A percentile compares a stretch with the other conserved stretches of the same genome.
phyloP scores from a whole-genome alignment of 108 stramenopile genomes.

The Nitzschia sp. region DNA sequence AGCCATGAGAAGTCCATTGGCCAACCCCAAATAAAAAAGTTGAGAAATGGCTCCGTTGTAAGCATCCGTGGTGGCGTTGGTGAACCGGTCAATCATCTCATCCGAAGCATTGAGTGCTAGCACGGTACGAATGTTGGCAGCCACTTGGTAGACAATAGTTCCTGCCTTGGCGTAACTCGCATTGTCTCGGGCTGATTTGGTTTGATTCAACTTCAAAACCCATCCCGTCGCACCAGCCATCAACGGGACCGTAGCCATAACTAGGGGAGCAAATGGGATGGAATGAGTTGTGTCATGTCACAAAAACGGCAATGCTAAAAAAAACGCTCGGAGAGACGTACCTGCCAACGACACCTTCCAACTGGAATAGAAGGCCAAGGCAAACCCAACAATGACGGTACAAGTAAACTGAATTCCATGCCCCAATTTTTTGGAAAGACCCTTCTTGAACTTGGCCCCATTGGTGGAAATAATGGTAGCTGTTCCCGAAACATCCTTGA shows the following conservation, averaged over 20 bases:
- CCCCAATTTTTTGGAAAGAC: constrained; percentile 41
- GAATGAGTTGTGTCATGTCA: neutral
- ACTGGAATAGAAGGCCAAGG: constrained; percentile 39
- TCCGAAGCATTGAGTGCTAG: constrained; percentile 51
- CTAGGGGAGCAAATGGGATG: neutral
- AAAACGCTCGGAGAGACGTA: neutral
- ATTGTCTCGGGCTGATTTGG: constrained; percentile 35
- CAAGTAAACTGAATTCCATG: constrained; percentile 36
- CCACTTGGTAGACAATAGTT: constrained; percentile 42
- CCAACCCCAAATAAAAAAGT: constrained; percentile 39
- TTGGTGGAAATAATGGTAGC: constrained; percentile 45
- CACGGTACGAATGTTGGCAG: constrained; percentile 49
- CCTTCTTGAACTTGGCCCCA: constrained; percentile 46
- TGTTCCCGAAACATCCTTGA: constrained; percentile 46
- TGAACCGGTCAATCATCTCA: constrained; percentile 41
- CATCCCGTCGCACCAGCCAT: constrained; percentile 36
- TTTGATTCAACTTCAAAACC: constrained; percentile 37
- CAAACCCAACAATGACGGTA: constrained; percentile 43
- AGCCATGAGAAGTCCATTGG: constrained; percentile 50
- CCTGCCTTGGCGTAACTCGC: constrained; percentile 49
- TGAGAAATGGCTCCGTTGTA: constrained; percentile 34
- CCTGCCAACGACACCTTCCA: constrained; percentile 41
- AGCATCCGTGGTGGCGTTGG: constrained; percentile 39
- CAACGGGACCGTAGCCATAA: constrained; percentile 41
- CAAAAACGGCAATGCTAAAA: too few species aligned